These are phyloP conservation scores for Suillus subluteus DNA, from an alignment of 768 basidiomycete genomes.

Conservation along the genomic window DNA sequence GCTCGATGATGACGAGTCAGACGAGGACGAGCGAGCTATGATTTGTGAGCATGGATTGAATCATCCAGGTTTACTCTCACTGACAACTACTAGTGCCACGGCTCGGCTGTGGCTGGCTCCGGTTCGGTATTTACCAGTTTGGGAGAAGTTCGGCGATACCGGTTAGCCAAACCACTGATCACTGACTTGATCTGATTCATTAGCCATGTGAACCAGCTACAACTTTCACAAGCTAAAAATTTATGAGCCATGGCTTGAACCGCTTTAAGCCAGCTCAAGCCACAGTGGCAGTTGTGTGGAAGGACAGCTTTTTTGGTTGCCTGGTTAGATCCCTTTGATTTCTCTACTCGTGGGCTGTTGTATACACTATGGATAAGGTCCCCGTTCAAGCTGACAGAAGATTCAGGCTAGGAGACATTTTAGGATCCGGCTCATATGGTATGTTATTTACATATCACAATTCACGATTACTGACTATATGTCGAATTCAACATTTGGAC, in stretches of 20 bases:
- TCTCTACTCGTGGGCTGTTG: background rate
- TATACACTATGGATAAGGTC: slow-evolving; percentile 1
- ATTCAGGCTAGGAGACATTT: background rate
- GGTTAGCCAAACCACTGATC: no score
- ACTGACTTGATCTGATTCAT: background rate
- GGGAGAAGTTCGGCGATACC: no score
- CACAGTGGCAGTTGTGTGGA: no score
- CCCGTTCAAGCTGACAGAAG: background rate
- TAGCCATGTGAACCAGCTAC: background rate
- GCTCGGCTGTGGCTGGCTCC: background rate
- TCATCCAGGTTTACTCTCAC: no score
- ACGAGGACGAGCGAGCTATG: no score
- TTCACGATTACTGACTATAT: background rate
- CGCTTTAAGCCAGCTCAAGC: background rate
- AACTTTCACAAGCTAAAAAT: background rate
- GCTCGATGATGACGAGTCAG: no score
- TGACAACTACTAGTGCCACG: background rate
- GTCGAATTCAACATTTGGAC: background rate
- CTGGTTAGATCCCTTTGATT: background rate
- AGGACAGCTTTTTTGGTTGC: background rate
- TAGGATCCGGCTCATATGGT: background rate
- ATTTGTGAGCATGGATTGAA: no score
- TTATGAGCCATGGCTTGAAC: background rate
- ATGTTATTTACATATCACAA: background rate
- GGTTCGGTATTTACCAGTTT: no score